Base-by-base conservation (phyloP, 1,139 yeast genomes). In the Debaryomyces psychrophilus region DNA sequence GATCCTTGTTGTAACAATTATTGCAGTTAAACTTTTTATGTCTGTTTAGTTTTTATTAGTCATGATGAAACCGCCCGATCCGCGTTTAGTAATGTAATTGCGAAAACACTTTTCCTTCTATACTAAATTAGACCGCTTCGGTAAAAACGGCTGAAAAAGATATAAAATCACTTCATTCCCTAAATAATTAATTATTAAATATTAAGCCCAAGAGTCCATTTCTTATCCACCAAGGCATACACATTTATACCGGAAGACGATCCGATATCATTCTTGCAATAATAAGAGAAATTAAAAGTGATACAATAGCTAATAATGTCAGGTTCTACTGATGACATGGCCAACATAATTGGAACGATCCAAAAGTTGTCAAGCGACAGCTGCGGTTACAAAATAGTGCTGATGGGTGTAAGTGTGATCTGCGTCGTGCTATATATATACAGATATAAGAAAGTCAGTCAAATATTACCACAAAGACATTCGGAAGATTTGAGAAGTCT, bases 401-500 rank as follows among this genome's bases (percentile, higher is more conserved):
- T 44, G 48, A 33, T 43, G 7, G 14, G 33, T 2, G 26, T 18
- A 8, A 41, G 46, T 9, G 5, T 40, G 4, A 22, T 43, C 14
- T 40, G 46, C n/a, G 36, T 27, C 3, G 25, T 43, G 14, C n/a
- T 41, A 5, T 50, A 50, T 25, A 17, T 34, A 12, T 39, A 26
- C 20, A 31, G 51, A 14, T 50, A 44, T 42, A 17, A 8, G n/a
- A 33, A 27, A 15, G 40, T 47, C 15, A 40, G 47, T 18, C 35
- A 45, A 15, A 12, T 12, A 11, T 14, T 45, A 12, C 47, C 46
- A 5, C 37, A 47, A 15, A 47, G 45, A 8, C 40, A 41, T 26
- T 44, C 53, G 4, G 48, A 44, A 4, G 53, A 50, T 31, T 44
- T 53, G 12, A 37, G 18, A 22, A 34, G 37, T 6, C 26, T 53